Evolutionary conservation across 2,329 filamentous ascomycete species (phyloP).

Genomic region (Colletotrichum orbiculare): DNA sequence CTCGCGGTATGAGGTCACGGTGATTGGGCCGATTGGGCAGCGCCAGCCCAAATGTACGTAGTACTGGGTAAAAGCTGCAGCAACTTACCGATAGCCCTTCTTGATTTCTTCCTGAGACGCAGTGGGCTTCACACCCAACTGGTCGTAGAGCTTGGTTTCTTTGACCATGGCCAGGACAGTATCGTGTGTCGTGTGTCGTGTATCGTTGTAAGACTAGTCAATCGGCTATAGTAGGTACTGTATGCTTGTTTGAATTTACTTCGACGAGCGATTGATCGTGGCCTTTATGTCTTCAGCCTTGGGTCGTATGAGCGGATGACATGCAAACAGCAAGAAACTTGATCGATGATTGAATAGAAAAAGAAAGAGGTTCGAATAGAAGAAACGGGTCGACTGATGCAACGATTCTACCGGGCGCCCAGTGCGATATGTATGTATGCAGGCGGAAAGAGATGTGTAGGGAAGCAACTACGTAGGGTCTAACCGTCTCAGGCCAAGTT

Average conservation of each 20-base stretch:
- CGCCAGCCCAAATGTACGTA: background rate
- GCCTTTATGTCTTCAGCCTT: slow-evolving; percentile 24
- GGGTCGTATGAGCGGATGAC: slow-evolving; percentile 11
- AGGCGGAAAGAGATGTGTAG: slow-evolving; percentile 7
- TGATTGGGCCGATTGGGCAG: slow-evolving; percentile 25
- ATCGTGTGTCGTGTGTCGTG: slow-evolving; percentile 9
- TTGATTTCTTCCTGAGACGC: slow-evolving; percentile 95
- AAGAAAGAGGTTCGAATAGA: slow-evolving; percentile 2
- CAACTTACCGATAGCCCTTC: slow-evolving; percentile 85
- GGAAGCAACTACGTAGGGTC: slow-evolving; percentile 13
- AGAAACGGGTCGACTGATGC: slow-evolving; percentile 27
- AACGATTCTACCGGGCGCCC: slow-evolving; percentile 2
- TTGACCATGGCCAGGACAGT: slow-evolving; percentile 78
- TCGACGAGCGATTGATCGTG: slow-evolving; percentile 4
- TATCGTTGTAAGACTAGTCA: slow-evolving; percentile 9
- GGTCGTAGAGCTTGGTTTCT: slow-evolving; percentile 95
- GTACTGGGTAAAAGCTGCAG: background rate
- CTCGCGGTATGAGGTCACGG: background rate
- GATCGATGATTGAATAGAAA: slow-evolving; percentile 1
- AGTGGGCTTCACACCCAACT: slow-evolving; percentile 80
- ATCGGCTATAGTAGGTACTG: slow-evolving; percentile 9
- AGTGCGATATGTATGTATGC: slow-evolving; percentile 35
- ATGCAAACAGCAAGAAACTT: background rate
- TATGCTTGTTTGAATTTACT: slow-evolving; percentile 4
- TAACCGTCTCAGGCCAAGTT: slow-evolving; percentile 21